phyloP scores from a whole-genome alignment of 2,329 filamentous ascomycete species.

The Fonsecaea erecta region DNA sequence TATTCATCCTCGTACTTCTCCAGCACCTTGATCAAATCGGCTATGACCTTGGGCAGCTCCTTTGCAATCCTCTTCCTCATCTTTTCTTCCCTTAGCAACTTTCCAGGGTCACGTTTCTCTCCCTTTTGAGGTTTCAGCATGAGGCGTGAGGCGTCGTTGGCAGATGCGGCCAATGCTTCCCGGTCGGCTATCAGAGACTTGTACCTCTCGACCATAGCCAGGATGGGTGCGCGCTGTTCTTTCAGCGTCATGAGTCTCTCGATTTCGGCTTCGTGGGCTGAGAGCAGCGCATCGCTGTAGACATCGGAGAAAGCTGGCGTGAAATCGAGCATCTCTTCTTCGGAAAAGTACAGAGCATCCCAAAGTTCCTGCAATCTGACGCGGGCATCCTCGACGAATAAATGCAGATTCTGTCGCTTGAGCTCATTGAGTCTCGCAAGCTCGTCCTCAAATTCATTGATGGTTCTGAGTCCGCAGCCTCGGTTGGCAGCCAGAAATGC shows the following conservation, averaged over 20 bases:
- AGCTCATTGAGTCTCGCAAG: slow-evolving; percentile 83
- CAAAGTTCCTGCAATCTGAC: slow-evolving; percentile 91
- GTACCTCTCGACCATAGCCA: slow-evolving; percentile 83
- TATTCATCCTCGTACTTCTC: slow-evolving; percentile 93
- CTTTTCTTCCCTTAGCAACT: slow-evolving; percentile 93
- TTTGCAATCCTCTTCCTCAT: slow-evolving; percentile 97
- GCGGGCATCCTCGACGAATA: slow-evolving; percentile 94
- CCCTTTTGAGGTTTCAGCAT: slow-evolving; percentile 92
- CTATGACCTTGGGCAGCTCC: slow-evolving; percentile 88
- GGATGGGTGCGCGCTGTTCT: slow-evolving; percentile 83
- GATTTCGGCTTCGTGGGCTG: slow-evolving; percentile 93
- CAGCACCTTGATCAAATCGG: slow-evolving; percentile 79
- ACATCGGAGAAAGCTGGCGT: slow-evolving; percentile 96
- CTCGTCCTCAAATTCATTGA: slow-evolving; percentile 96
- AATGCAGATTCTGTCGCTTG: slow-evolving; percentile 90
- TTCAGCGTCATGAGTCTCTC: slow-evolving; percentile 76
- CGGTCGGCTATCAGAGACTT: slow-evolving; percentile 81
- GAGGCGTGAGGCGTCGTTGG: slow-evolving; percentile 90
- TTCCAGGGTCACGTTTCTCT: slow-evolving; percentile 90
- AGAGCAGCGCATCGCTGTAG: slow-evolving; percentile 91
- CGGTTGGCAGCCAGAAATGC: slow-evolving; percentile 84
- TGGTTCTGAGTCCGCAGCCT: slow-evolving; percentile 85
- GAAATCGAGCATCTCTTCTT: slow-evolving; percentile 98
- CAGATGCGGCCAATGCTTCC: slow-evolving; percentile 84
- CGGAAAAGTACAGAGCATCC: slow-evolving; percentile 91